Conservation (phyloP, 2,329 filamentous ascomycete species). For the Trichoderma hamatum region DNA sequence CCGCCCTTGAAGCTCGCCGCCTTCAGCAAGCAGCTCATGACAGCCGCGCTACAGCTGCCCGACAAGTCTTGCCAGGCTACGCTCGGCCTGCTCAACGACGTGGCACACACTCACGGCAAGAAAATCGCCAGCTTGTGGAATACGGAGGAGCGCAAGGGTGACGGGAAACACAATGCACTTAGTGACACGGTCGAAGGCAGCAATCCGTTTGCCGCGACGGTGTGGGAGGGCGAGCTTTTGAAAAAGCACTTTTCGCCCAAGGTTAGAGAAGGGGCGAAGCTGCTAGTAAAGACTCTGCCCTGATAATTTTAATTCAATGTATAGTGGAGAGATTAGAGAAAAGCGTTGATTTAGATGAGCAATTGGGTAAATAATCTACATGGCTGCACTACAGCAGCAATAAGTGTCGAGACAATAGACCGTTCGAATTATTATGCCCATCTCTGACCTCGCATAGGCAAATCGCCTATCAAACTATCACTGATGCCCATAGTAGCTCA, state of each 20-base stretch:
- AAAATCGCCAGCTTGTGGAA: constrained; percentile 90
- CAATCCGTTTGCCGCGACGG: constrained; percentile 86
- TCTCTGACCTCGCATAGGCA: background rate
- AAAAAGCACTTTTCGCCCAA: constrained; percentile 83
- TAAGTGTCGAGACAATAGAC: background rate
- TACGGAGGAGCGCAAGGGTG: constrained; percentile 89
- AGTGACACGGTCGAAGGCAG: constrained; percentile 77
- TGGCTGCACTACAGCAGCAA: background rate
- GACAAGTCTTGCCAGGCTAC: constrained; percentile 86
- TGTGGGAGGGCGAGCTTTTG: constrained; percentile 93
- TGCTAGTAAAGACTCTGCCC: constrained; percentile 68
- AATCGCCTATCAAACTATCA: background rate
- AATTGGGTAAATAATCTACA: background rate
- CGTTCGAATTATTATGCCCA: background rate
- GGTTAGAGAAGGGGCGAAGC: constrained; percentile 73
- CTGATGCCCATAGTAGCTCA: background rate
- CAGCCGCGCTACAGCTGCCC: constrained; percentile 78
- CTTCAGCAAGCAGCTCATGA: constrained; percentile 90
- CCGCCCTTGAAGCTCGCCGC: constrained; percentile 86
- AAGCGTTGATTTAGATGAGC: constrained; percentile 15
- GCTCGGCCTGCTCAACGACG: constrained; percentile 74
- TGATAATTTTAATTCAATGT: constrained; percentile 31
- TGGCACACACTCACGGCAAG: constrained; percentile 78
- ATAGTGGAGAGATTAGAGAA: background rate
- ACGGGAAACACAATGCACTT: constrained; percentile 79